Evolutionary conservation across 805 yeast species (phyloP), one percentile per base, ranked within the genome.

Genomic region (Candida andamanensis): DNA sequence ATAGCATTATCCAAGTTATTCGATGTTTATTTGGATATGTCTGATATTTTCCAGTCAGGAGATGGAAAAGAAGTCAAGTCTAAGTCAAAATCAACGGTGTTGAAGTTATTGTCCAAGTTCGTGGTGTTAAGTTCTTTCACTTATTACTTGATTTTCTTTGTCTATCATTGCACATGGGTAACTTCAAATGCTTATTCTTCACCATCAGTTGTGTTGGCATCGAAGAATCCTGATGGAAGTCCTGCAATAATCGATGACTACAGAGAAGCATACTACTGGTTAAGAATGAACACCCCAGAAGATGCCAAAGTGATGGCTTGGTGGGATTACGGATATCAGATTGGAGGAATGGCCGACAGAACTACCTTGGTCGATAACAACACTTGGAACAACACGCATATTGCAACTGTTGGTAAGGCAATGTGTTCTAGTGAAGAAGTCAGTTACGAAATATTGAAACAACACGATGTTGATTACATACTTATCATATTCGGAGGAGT

Each of bases 271-370:
- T 92, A 92, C 67, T 92, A 90, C 59, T 92, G 98, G 98, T 69
- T 92, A 49, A 79, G 98, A 53, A 89, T 90, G 95, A 92, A 92
- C 65, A 92, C 98, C 1, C 78, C 84, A 3, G 96, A 92, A 56
- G 97, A 92, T 56, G 84, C 97, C 21, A 89, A 85, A 59, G 83
- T 92, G 40, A 86, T 94, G 82, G 81, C 97, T 8, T 92, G 99
- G 98, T 92, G 99, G 99, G 98, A 94, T 68, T 94, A 94, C 54
- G 99, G 99, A 34, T 92, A 92, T 62, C 99, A 92, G 68, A 92
- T 92, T 51, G 98, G 98, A 49, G 99, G 99, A 42, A 92, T 92
- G 97, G 98, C 98, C 28, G 98, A 92, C 63, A 78, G 99, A 54
- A 90, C 97, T 43, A 92, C 99, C 5, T 71, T 92, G 47, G 99